These are phyloP conservation scores for Bolboschoenoplectus hybrid DNA, from an alignment of 202 grass and related monocot genomes.

Conservation along the genomic window DNA sequence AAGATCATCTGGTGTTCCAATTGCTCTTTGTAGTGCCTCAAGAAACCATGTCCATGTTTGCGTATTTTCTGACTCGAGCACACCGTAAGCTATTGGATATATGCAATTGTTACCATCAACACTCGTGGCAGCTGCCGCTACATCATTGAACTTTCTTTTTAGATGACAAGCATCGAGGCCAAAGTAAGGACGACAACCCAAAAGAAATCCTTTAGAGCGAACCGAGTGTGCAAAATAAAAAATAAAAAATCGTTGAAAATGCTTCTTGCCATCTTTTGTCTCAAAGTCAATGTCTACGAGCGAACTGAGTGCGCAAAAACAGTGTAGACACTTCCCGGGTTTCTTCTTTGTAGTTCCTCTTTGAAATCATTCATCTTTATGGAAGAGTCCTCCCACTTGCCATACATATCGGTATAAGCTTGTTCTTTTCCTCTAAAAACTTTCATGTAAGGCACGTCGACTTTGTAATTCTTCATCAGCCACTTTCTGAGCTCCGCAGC, in stretches of 20 bases:
- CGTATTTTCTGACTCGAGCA: background rate
- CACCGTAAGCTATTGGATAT: conserved; percentile 11
- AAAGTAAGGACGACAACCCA: conserved; percentile 33
- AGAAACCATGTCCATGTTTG: conserved; percentile 29
- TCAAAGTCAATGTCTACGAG: conserved; percentile 10
- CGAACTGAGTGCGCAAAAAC: no score
- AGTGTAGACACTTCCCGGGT: background rate
- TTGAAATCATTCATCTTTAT: conserved; percentile 1
- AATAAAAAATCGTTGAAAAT: conserved; percentile 19
- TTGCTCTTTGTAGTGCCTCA: background rate
- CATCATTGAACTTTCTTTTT: conserved; percentile 27
- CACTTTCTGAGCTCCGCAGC: background rate
- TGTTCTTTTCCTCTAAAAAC: background rate
- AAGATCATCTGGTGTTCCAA: conserved; percentile 1
- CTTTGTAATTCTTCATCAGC: background rate
- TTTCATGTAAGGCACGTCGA: conserved; percentile 14
- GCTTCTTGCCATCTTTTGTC: background rate
- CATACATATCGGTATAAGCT: conserved; percentile 1
- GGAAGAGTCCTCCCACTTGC: conserved; percentile 23
- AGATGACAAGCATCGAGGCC: conserved; percentile 32
- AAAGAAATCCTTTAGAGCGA: conserved; percentile 4
- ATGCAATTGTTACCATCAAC: conserved; percentile 39
- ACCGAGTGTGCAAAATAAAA: no score
- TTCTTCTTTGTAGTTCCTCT: conserved; percentile 27
- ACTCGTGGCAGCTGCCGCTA: background rate